These are phyloP conservation scores for Spergularia bocconei DNA, from an alignment of 148 eudicot genomes.

Conservation along the genomic window DNA sequence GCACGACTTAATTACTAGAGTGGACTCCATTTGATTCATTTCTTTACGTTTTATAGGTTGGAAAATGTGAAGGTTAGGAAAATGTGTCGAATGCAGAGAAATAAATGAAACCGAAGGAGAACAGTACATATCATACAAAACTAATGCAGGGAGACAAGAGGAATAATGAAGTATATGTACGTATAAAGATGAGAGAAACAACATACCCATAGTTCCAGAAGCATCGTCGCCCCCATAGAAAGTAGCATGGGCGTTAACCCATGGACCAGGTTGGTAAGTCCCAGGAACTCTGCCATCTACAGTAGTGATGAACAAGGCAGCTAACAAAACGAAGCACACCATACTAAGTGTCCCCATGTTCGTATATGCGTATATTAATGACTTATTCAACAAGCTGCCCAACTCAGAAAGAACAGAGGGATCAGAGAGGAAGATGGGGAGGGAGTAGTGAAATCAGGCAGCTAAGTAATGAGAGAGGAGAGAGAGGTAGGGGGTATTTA, in stretches of 20 bases:
- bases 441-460: background rate
- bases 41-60: too few species aligned
- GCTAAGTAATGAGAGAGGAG: background rate
- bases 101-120: too few species aligned
- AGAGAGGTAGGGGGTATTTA: slow-evolving; percentile 24
- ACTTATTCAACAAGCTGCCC: background rate
- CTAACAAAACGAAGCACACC: slow-evolving; percentile 16
- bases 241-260: slow-evolving; percentile 82
- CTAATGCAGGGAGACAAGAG: background rate
- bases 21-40: too few species aligned
- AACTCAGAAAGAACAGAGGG: background rate
- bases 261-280: slow-evolving; percentile 51
- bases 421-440: slow-evolving; percentile 2
- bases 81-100: too few species aligned
- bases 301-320: slow-evolving; percentile 14
- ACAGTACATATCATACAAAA: too few species aligned
- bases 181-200: background rate
- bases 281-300: slow-evolving; percentile 59
- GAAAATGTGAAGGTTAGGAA: too few species aligned
- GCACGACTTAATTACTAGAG: too few species aligned
- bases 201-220: slow-evolving; percentile 88
- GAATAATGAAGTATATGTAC: background rate
- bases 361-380: background rate
- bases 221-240: slow-evolving; percentile 84
- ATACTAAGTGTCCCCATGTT: background rate